Conservation (phyloP, 2,329 filamentous ascomycete species). For the Trichophyton verrucosum region DNA sequence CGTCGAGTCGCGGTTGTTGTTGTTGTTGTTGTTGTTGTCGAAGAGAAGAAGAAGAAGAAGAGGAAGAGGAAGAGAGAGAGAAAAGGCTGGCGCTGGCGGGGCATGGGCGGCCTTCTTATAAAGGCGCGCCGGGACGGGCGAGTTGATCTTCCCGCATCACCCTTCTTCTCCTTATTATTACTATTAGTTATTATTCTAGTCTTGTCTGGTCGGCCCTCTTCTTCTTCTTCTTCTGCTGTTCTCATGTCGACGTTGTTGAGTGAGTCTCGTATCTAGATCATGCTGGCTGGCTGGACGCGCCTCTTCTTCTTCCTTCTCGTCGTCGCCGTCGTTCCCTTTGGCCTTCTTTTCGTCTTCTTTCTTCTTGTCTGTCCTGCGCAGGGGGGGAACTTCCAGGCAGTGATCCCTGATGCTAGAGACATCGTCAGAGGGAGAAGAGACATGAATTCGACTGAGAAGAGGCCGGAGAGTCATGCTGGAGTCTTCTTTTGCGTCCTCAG, state of each 20-base stretch:
- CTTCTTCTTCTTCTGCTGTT: background rate
- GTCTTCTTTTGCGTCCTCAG: too few species aligned
- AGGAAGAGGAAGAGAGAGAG: conserved; percentile 19
- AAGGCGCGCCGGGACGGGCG: conserved; percentile 2
- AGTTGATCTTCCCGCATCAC: conserved; percentile 1
- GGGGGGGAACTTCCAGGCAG: too few species aligned
- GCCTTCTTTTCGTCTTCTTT: too few species aligned
- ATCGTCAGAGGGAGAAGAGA: too few species aligned
- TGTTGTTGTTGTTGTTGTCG: conserved; percentile 12
- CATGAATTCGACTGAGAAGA: too few species aligned
- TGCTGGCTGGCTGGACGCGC: too few species aligned
- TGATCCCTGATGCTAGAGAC: too few species aligned
- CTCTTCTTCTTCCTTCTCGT: too few species aligned
- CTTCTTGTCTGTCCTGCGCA: too few species aligned
- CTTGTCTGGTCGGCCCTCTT: conserved; percentile 13
- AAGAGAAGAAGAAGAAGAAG: conserved; percentile 13
- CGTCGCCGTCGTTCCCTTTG: too few species aligned
- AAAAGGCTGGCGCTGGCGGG: conserved; percentile 20
- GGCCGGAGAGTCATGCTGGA: too few species aligned
- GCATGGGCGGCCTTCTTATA: conserved; percentile 12
- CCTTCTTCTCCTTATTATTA: background rate
- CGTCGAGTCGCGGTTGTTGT: background rate
- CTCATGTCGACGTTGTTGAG: background rate
- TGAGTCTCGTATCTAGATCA: too few species aligned
- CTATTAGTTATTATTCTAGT: conserved; percentile 10